These are phyloP conservation scores for Incumbomyces delicatus DNA, from an alignment of 2,329 filamentous ascomycete genomes.

Conservation along the genomic window DNA sequence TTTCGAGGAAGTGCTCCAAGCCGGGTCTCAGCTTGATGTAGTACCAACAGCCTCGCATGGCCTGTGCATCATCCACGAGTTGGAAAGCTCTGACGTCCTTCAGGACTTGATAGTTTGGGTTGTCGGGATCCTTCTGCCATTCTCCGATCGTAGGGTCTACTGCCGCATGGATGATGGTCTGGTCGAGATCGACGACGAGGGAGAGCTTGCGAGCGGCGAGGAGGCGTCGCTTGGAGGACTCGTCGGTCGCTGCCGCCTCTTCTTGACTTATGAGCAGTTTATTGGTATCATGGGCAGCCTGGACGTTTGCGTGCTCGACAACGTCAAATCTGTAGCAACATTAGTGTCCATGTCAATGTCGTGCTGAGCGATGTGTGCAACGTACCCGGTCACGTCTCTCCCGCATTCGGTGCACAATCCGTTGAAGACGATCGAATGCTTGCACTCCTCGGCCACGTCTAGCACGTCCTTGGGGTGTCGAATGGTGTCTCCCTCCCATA, in stretches of 20 bases:
- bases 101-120: conserved; percentile 84
- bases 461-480: conserved; percentile 44
- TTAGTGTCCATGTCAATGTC: not conserved
- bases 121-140: conserved; percentile 80
- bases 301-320: conserved; percentile 64
- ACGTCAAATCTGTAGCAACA: conserved; percentile 3
- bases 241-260: conserved; percentile 72
- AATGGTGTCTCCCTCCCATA: conserved; percentile 42
- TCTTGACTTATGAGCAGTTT: conserved; percentile 72
- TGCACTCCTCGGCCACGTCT: conserved; percentile 81
- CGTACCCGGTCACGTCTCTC: conserved; percentile 82
- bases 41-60: conserved; percentile 75
- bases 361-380: conserved; percentile 10
- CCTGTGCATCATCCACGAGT: conserved; percentile 72
- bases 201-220: conserved; percentile 75
- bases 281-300: conserved; percentile 88
- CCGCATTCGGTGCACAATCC: conserved; percentile 88
- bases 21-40: conserved; percentile 97
- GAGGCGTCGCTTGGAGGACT: conserved; percentile 74
- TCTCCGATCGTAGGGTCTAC: conserved; percentile 94
- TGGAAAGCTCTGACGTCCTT: conserved; percentile 84
- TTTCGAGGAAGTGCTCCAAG: conserved; percentile 66
- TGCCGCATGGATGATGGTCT: conserved; percentile 96
- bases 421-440: conserved; percentile 82
- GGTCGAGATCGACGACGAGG: conserved; percentile 91